Evolutionary conservation across 768 basidiomycete species (phyloP), one percentile per base, ranked within the genome.

Genomic region (Hygrophorus russula): DNA sequence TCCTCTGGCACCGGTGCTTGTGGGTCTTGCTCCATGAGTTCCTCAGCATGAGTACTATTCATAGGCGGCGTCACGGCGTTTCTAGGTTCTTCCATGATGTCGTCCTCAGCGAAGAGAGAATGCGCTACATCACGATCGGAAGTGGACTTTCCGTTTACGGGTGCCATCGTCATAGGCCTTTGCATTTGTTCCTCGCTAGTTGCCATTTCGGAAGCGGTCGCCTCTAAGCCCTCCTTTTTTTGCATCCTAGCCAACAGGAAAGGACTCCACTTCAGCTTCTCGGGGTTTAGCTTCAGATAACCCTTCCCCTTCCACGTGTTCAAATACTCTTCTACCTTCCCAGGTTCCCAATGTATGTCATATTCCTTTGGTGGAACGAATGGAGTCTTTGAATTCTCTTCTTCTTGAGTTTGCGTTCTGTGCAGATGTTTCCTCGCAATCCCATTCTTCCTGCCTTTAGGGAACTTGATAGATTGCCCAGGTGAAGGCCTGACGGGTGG

Each of bases 211-310:
- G 32, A 36, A 30, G 29, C 29, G 17, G 45, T 28, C 29, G 46
- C 49, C 15, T 52, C 49, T 15, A 45, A 36, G 47, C 51, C 48
- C 53, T 56, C 45, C 39, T 47, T 46, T 55, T 59, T 58, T 35
- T 55, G 53, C 36, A 49, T 56, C 52, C 74, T 66, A 4, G 80
- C 68, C 35, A 90, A 61, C 31, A 96, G 64, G 61, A 94, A 98
- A 19, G 94, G 94, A 49, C 82, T 93, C 87, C 94, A 99, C 56
- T 89, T 91, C 48, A 98, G 70, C 59, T 79, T 79, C 55, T 94
- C 90, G 1, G 91, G 81, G 51, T 74, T 76, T 45, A 89, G 66
- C 50, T 61, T 73, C 47, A 91, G 55, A 52, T 90, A 85, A 4
- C 83, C 85, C 61, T 92, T 96, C 34, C 62, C 59, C 48, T 83